Percentiles rank a stretch among this genome's conserved stretches.
Conservation (phyloP, 208 protist species). For the Leishmania guyanensis region DNA sequence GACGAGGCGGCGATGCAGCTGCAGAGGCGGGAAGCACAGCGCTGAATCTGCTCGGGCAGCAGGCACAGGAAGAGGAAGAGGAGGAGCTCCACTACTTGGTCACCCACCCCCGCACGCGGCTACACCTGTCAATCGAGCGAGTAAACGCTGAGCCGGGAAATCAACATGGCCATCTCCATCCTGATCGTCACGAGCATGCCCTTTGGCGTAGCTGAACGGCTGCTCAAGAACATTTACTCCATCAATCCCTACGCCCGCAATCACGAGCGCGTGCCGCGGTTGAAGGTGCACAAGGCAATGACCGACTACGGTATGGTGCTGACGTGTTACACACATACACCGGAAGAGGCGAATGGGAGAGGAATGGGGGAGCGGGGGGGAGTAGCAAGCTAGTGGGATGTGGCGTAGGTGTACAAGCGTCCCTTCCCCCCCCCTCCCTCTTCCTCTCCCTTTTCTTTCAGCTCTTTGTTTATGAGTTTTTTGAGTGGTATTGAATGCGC, state of each 20-base stretch:
- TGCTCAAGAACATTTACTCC: slow-evolving; percentile 49
- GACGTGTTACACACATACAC: neutral
- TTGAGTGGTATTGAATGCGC: too few species aligned
- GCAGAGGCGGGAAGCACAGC: slow-evolving; percentile 16
- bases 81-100: slow-evolving; percentile 13
- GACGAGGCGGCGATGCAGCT: slow-evolving; percentile 11
- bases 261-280: slow-evolving; percentile 13
- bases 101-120: slow-evolving; percentile 17
- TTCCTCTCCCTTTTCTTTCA: too few species aligned
- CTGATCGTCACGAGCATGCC: slow-evolving; percentile 67
- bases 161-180: slow-evolving; percentile 63
- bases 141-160: slow-evolving; percentile 51
- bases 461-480: too few species aligned
- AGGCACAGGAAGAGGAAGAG: slow-evolving; percentile 34
- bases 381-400: too few species aligned
- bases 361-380: too few species aligned
- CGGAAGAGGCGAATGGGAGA: neutral
- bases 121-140: slow-evolving; percentile 30
- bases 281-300: neutral
- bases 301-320: neutral
- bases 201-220: slow-evolving; percentile 52
- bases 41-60: slow-evolving; percentile 28
- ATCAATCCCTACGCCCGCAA: slow-evolving; percentile 56
- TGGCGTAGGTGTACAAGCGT: too few species aligned
- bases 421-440: too few species aligned